These are phyloP conservation scores for Hypoxylon sp. DNA, from an alignment of 2,329 filamentous ascomycete genomes.

Conservation along the genomic window DNA sequence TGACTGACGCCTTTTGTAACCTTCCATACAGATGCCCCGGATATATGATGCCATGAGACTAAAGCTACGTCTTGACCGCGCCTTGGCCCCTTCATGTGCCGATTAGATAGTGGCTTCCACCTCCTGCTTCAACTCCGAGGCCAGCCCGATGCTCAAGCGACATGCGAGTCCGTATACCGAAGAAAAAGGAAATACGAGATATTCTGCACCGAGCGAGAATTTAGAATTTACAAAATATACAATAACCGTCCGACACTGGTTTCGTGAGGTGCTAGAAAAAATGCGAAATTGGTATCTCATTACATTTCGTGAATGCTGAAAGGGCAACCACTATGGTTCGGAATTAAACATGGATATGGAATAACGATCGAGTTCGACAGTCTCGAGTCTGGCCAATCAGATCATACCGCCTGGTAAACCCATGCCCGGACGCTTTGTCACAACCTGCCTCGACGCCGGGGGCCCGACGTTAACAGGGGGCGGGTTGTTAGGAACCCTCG, in stretches of 20 bases:
- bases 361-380: conserved; percentile 9
- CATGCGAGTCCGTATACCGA: conserved; percentile 27
- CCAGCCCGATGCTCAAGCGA: conserved; percentile 44
- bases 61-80: conserved; percentile 21
- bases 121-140: conserved; percentile 46
- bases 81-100: conserved; percentile 28
- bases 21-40: conserved; percentile 19
- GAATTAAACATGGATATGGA: conserved; percentile 26
- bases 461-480: conserved; percentile 51
- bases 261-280: conserved; percentile 22
- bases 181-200: conserved; percentile 27
- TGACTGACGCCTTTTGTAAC: conserved; percentile 25
- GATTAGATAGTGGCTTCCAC: conserved; percentile 36
- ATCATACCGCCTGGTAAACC: conserved; percentile 61
- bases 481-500: conserved; percentile 45
- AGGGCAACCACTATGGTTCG: conserved; percentile 8
- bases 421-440: conserved; percentile 48
- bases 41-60: conserved; percentile 22
- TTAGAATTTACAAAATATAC: conserved; percentile 45
- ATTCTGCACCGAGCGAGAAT: conserved; percentile 16
- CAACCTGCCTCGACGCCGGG: conserved; percentile 53
- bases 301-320: conserved; percentile 41
- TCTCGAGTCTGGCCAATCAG: conserved; percentile 44
- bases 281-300: conserved; percentile 42
- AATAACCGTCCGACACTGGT: conserved; percentile 22